These are phyloP conservation scores for Suillus spraguei DNA, from an alignment of 768 basidiomycete species.

Conservation along the genomic window DNA sequence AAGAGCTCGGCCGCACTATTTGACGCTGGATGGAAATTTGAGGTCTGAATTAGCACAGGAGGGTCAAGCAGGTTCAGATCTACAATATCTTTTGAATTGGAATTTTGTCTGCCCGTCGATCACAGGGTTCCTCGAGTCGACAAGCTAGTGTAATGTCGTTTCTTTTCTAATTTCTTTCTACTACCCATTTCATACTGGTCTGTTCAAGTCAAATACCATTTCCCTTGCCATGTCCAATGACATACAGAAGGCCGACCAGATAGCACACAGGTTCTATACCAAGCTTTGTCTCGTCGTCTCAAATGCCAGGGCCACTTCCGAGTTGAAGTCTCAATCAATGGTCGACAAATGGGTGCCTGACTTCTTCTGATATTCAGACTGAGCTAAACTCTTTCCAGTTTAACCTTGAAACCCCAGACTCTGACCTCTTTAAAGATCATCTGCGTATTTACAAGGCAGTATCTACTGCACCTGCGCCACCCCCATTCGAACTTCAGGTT, in stretches of 20 bases:
- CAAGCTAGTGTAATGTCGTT: constrained; percentile 24
- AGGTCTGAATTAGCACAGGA: background rate
- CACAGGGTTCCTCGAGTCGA: background rate
- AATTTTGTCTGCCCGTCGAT: background rate
- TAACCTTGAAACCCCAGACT: constrained; percentile 80
- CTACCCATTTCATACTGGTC: constrained; percentile 23
- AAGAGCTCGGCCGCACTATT: constrained; percentile 61
- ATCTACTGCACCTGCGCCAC: constrained; percentile 41
- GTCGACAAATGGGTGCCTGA: constrained; percentile 80
- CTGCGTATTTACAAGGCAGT: constrained; percentile 62
- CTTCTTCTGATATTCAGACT: background rate
- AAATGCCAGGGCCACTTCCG: constrained; percentile 68
- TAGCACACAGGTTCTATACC: constrained; percentile 80
- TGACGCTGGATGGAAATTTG: constrained; percentile 40
- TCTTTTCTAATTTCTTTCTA: constrained; percentile 27
- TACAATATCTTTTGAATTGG: background rate
- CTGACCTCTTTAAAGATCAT: constrained; percentile 64
- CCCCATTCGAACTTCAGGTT: constrained; percentile 70
- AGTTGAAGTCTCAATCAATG: constrained; percentile 46
- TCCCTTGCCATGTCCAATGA: constrained; percentile 52
- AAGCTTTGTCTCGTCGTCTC: constrained; percentile 79
- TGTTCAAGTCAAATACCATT: constrained; percentile 18
- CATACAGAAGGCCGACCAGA: constrained; percentile 78
- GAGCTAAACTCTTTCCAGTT: constrained; percentile 48
- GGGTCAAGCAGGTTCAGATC: background rate